phyloP scores from a whole-genome alignment of 1,139 yeast genomes.

The Protomyces inundatus region DNA sequence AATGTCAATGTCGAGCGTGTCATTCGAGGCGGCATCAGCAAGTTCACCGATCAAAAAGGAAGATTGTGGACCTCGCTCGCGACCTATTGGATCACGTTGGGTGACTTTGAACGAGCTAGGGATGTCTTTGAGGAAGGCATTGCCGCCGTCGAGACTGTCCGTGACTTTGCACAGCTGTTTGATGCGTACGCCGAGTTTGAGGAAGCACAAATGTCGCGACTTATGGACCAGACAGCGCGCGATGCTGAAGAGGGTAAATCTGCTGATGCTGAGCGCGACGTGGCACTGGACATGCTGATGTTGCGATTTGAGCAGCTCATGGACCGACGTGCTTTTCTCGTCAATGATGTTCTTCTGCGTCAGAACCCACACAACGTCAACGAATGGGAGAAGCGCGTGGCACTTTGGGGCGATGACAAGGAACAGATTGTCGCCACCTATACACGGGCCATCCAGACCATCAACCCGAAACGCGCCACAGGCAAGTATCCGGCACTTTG shows the following conservation, averaged over 20 bases:
- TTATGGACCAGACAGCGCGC: conserved; percentile 40
- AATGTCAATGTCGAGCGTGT: conserved; percentile 40
- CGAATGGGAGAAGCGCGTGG: conserved; percentile 63
- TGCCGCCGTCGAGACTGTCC: conserved; percentile 47
- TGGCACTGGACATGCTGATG: conserved; percentile 46
- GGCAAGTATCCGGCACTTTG: conserved; percentile 49
- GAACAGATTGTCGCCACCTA: conserved; percentile 52
- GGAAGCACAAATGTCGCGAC: conserved; percentile 46
- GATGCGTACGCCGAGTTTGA: conserved; percentile 61
- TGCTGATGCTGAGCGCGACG: conserved; percentile 32
- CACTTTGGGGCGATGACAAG: conserved; percentile 43
- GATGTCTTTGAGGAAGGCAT: conserved; percentile 49
- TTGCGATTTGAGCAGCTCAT: conserved; percentile 53
- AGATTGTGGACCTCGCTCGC: conserved; percentile 51
- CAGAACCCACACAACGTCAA: conserved; percentile 59
- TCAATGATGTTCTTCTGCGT: conserved; percentile 63
- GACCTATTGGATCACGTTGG: conserved; percentile 44
- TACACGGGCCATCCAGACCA: conserved; percentile 60
- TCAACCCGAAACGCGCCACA: conserved; percentile 56
- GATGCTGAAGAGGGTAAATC: conserved; percentile 28
- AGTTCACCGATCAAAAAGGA: conserved; percentile 60
- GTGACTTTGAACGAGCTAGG: conserved; percentile 45
- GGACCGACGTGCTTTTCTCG: conserved; percentile 50
- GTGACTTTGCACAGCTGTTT: conserved; percentile 61
- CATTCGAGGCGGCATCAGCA: conserved; percentile 42